Percentiles rank a stretch among this genome's conserved stretches.
phyloP scores from a whole-genome alignment of 768 basidiomycete genomes.

The Rhodocollybia butyracea region DNA sequence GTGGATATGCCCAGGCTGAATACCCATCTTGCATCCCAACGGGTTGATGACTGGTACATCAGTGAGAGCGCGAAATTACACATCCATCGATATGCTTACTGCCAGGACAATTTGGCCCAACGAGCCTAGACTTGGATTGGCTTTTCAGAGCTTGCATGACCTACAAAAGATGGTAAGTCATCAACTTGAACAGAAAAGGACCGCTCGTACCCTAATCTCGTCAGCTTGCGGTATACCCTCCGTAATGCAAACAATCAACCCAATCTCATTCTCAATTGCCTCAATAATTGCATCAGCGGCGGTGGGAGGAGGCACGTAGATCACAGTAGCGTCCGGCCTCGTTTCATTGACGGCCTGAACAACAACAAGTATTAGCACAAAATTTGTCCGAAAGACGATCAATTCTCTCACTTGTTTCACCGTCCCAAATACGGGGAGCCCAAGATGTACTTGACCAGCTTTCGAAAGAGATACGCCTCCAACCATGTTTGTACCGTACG shows the following conservation, averaged over 20 bases:
- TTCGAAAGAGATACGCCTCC: constrained; percentile 97
- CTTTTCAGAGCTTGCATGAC: constrained; percentile 91
- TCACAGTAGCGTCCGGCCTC: constrained; percentile 88
- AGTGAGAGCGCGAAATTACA: not conserved
- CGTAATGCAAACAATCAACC: constrained; percentile 96
- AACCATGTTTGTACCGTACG: constrained; percentile 95
- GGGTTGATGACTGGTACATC: constrained; percentile 77
- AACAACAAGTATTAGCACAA: constrained; percentile 6
- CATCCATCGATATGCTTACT: constrained; percentile 21
- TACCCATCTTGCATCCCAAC: constrained; percentile 98
- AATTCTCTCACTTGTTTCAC: constrained; percentile 72
- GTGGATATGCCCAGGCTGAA: constrained; percentile 97
- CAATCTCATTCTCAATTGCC: constrained; percentile 97
- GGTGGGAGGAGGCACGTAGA: constrained; percentile 96
- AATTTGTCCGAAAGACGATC: not conserved
- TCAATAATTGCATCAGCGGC: constrained; percentile 98
- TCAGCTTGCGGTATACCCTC: constrained; percentile 98
- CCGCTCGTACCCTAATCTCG: constrained; percentile 74
- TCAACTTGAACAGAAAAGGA: not conserved
- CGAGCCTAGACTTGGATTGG: constrained; percentile 92
- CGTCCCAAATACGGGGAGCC: constrained; percentile 89
- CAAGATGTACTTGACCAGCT: constrained; percentile 93
- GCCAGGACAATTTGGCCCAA: constrained; percentile 98
- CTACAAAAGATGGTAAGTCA: too few relatives aligned
- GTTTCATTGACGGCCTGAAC: constrained; percentile 80